Base-by-base conservation (phyloP, 345 rosid genomes). In the Salix brachista region DNA sequence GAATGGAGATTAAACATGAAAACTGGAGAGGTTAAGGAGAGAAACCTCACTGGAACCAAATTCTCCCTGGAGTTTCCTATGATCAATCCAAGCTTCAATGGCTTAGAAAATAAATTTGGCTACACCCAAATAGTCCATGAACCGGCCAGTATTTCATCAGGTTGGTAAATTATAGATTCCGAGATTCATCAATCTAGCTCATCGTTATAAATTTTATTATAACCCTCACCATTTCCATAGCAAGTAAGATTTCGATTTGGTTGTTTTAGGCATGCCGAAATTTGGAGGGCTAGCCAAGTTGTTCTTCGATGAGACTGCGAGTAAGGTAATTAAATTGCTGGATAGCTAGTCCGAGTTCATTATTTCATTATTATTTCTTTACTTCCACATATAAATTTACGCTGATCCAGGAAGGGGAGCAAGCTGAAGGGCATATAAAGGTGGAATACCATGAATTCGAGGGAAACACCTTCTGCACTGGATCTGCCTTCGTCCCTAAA, bases 1-100 rank as follows among this genome's bases (percentile, higher is more conserved):
- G 90, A 89, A 44, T 88, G 90, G 91, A 84, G 85, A 69, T 44
- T 88, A 61, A 83, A 86, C 79, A 75, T 85, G 87, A 25, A 54
- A 75, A 80, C 84, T 0, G 88, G 91, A 68, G 83, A 86, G 23
- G 89, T 81, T 11, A 73, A 69, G 69, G 91, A 88, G 68, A 77
- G 81, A 70, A 65, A 80, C n/a, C 76, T 85, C 12, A 75, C 80
- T 1, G 84, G 85, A 77, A 73, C 58, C 1, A 37, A 78, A 4
- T 77, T 72, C 70, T 66, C 89, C 5, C 76, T 86, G 88, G 91
- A 78, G 28, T 71, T 78, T 66, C 72, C 80, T 1, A 21, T 78
- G 50, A 54, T 78, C 58, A 64, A 78, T 54, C 52, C 21, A 37
- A n/a, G 56, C 1, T 25, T 71, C 7, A 37, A n/a, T 32, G 76